Percentiles rank a stretch among this genome's conserved stretches.
These are phyloP conservation scores for Lachnellula cervina DNA, from an alignment of 2,329 filamentous ascomycete species.

Conservation along the genomic window DNA sequence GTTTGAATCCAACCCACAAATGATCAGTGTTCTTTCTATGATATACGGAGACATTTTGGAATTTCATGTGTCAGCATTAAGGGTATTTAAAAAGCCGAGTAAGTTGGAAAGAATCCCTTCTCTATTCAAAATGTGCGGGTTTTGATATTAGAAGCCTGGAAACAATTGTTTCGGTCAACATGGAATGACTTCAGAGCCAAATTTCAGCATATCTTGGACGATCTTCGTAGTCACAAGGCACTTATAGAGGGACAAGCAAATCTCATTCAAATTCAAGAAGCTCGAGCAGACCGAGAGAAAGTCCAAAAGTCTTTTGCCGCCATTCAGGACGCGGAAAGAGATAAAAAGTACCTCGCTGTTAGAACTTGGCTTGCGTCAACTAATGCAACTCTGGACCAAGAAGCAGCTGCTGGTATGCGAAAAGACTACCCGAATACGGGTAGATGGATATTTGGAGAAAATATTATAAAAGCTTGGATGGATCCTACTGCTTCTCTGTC, in stretches of 20 bases:
- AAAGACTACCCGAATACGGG: conserved; percentile 23
- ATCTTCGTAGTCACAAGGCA: conserved; percentile 26
- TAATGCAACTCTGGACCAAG: conserved; percentile 21
- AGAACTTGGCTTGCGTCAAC: conserved; percentile 21
- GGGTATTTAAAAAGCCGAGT: conserved; percentile 27
- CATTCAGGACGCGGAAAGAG: conserved; percentile 14
- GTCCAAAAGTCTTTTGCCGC: conserved; percentile 16
- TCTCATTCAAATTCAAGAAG: conserved; percentile 26
- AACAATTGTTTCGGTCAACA: conserved; percentile 30
- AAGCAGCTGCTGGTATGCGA: conserved; percentile 13
- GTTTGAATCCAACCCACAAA: conserved; percentile 27
- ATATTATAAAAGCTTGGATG: conserved; percentile 12
- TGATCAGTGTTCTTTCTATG: conserved; percentile 29
- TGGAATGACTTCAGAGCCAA: conserved; percentile 31
- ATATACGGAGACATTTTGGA: conserved; percentile 37
- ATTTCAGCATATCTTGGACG: conserved; percentile 29
- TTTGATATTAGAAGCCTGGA: conserved; percentile 26
- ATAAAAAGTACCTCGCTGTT: conserved; percentile 13
- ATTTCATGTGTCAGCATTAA: conserved; percentile 34
- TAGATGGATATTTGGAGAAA: conserved; percentile 30
- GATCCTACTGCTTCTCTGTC: conserved; percentile 13
- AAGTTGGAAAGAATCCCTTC: neutral
- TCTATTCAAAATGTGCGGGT: neutral
- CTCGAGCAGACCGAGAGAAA: conserved; percentile 18
- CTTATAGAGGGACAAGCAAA: conserved; percentile 32